phyloP scores from a whole-genome alignment of 2,329 filamentous ascomycete genomes.

The Venturia nashicola region DNA sequence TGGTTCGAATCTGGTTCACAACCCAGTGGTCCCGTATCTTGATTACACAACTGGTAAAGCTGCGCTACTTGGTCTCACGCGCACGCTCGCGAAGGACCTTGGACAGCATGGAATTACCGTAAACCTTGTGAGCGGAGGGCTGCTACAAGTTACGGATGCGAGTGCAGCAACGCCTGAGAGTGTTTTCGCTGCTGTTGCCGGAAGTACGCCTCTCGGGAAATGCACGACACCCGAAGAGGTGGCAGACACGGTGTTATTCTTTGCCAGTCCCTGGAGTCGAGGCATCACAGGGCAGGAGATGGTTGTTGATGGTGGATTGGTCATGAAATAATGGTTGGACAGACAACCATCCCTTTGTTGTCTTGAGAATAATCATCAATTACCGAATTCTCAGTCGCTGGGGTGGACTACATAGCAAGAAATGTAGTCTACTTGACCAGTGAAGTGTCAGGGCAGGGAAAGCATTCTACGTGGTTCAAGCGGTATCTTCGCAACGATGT shows the following conservation, averaged over 20 bases:
- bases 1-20: neutral
- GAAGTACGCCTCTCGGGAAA: neutral
- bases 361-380: no score
- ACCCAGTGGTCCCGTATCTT: neutral
- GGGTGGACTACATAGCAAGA: no score
- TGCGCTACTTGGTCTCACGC: neutral
- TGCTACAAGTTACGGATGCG: neutral
- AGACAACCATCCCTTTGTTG: no score
- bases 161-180: neutral
- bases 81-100: neutral
- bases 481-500: constrained; percentile 10
- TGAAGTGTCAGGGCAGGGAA: no score
- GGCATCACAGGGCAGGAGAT: neutral
- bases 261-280: neutral
- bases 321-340: neutral
- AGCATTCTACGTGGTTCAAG: constrained; percentile 1
- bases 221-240: neutral
- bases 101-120: neutral
- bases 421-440: no score
- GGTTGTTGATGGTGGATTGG: neutral
- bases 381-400: no score
- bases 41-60: neutral
- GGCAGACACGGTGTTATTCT: neutral
- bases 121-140: neutral
- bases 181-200: neutral